phyloP scores from a whole-genome alignment of 495 filamentous ascomycete species.

The Lichina pygmaea region DNA sequence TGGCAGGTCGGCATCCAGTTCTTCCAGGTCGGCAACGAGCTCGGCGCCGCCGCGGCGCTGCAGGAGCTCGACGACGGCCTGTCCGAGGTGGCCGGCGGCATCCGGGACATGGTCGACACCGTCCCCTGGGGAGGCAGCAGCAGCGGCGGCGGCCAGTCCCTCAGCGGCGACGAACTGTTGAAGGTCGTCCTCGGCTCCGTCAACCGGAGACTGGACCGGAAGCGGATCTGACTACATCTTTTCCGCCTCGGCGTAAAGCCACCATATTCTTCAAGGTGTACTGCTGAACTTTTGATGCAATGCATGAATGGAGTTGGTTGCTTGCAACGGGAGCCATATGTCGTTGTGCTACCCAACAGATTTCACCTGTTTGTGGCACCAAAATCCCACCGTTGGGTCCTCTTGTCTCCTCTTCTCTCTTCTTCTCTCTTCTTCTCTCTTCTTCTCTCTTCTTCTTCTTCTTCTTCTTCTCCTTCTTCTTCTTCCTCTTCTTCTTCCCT shows the following conservation, averaged over 20 bases:
- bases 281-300: too few species aligned
- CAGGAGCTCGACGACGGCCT: conserved; percentile 59
- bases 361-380: too few species aligned
- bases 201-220: conserved; percentile 30
- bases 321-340: too few species aligned
- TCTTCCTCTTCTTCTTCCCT: too few species aligned
- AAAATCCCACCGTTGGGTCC: too few species aligned
- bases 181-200: conserved; percentile 66
- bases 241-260: neutral
- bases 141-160: conserved; percentile 12
- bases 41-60: conserved; percentile 31
- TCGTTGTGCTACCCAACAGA: too few species aligned
- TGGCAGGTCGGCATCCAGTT: conserved; percentile 92
- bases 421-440: too few species aligned
- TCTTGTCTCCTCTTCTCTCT: too few species aligned
- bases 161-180: conserved; percentile 35
- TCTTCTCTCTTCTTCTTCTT: too few species aligned
- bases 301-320: too few species aligned
- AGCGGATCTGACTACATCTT: neutral
- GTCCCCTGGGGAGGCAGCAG: conserved; percentile 35
- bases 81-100: conserved; percentile 18
- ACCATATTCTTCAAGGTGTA: too few species aligned
- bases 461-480: too few species aligned
- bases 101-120: conserved; percentile 88
- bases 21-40: conserved; percentile 75